phyloP scores from a whole-genome alignment of 352 stramenopile genomes.

The Phytophthora sp. region DNA sequence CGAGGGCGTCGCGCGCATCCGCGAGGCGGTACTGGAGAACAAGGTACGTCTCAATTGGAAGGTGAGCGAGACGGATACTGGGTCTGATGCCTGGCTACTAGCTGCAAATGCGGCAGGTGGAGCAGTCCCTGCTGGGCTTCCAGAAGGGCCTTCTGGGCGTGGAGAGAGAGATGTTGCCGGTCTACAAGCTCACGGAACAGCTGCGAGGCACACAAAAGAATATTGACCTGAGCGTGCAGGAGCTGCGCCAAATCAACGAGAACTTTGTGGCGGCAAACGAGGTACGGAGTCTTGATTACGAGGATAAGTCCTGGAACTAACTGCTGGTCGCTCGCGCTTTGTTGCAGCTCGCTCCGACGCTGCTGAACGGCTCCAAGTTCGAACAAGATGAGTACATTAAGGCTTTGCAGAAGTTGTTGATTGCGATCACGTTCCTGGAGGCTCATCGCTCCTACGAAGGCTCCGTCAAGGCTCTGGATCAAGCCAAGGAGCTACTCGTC shows the following conservation, averaged over 20 bases:
- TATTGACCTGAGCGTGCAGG: conserved; percentile 80
- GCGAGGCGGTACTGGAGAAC: conserved; percentile 66
- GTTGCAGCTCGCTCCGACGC: conserved; percentile 59
- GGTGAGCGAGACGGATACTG: background rate
- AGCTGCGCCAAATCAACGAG: conserved; percentile 72
- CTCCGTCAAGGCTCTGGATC: conserved; percentile 71
- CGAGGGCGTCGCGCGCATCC: conserved; percentile 61
- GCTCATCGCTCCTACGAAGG: conserved; percentile 76
- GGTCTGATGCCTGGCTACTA: conserved; percentile 21
- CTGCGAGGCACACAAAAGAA: conserved; percentile 84
- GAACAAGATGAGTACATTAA: conserved; percentile 74
- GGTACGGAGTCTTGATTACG: conserved; percentile 38
- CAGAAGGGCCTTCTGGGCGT: conserved; percentile 72
- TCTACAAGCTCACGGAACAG: conserved; percentile 86
- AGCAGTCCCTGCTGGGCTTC: conserved; percentile 61
- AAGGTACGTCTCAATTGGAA: conserved; percentile 39
- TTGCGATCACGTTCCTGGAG: conserved; percentile 76
- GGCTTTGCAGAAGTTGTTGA: conserved; percentile 68
- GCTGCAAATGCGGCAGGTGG: conserved; percentile 67
- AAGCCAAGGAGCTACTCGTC: conserved; percentile 61
- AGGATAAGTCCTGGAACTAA: background rate
- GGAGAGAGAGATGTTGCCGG: conserved; percentile 81
- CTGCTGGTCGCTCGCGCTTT: conserved; percentile 5
- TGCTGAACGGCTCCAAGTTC: conserved; percentile 75
- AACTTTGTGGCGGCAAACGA: conserved; percentile 78